A percentile compares a stretch with the other conserved stretches of the same genome.
phyloP scores from a whole-genome alignment of 1,284 basidiomycete species.

The Xerocomus cyaneibrunnescens region DNA sequence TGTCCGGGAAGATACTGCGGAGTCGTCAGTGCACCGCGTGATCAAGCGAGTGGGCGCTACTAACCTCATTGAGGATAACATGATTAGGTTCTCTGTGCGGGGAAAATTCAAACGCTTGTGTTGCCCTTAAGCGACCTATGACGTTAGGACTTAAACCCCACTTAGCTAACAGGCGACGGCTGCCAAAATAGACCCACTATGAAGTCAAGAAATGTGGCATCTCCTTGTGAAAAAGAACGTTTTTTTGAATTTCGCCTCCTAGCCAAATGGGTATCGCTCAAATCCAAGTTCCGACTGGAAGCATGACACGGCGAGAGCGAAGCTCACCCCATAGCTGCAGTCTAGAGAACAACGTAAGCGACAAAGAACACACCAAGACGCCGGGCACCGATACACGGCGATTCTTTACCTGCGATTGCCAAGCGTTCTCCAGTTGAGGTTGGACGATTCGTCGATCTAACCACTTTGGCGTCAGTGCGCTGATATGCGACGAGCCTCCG shows the following conservation, averaged over 20 bases:
- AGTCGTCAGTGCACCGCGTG: constrained; percentile 10
- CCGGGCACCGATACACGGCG: neutral
- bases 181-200: constrained; percentile 44
- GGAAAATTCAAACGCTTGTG: constrained; percentile 59
- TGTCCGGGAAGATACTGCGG: constrained; percentile 81
- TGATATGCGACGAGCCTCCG: neutral
- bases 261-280: constrained; percentile 8
- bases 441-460: constrained; percentile 75
- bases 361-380: constrained; percentile 1
- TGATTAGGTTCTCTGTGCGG: constrained; percentile 77
- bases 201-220: constrained; percentile 64
- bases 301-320: constrained; percentile 14
- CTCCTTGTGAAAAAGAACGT: constrained; percentile 57
- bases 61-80: constrained; percentile 81
- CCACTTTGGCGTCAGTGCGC: constrained; percentile 17
- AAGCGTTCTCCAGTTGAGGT: constrained; percentile 83
- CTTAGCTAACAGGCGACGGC: constrained; percentile 7
- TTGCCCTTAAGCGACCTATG: constrained; percentile 62
- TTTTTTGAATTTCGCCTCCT: constrained; percentile 73
- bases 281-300: neutral
- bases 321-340: constrained; percentile 74
- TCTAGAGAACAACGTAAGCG: constrained; percentile 40
- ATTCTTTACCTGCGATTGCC: constrained; percentile 66
- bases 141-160: constrained; percentile 65
- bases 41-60: constrained; percentile 14